Evolutionary conservation across 768 basidiomycete genomes (phyloP), one percentile per base, ranked within the genome.

Genomic region (Hortiboletus campestris): DNA sequence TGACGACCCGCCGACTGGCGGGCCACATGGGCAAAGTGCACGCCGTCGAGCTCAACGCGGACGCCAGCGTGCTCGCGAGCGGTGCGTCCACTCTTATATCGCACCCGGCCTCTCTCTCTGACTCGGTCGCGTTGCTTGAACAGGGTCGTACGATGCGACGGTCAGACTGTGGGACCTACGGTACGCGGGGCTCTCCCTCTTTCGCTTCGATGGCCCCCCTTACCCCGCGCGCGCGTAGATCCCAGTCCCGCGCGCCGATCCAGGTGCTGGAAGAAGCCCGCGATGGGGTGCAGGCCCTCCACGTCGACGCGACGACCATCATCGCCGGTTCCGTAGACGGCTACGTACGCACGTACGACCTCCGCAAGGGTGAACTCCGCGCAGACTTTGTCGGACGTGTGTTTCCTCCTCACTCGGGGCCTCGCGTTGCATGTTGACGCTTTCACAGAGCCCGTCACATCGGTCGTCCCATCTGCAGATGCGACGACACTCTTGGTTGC

Each of bases 1-100:
- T 84, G 43, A 93, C 95, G 1, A 85, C 86, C 40, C 80, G 94
- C 39, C 80, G 95, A 52, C 78, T 97, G 57, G 74, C 89, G 17
- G 97, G 94, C 0, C 97, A 99, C 71, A 83, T 91, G 79, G 84
- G 91, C 17, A 94, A 93, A 68, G 89, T 98, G 46, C 86, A 94
- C 73, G 80, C 81, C 7, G 94, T 98, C 7, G 91, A 91, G 56
- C 93, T 98, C 76, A 94, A 94, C 63, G 78, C 83, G 46, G 92
- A 96, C 64, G 87, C 93, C 3, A 87, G 82, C 60, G 88, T 97
- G 9, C 75, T 96, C 17, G 93, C 92, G 1, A 94, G 89, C 62
- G 96, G 95, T 94, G 63, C 44, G 64, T 40, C 19, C 59, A 22
- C 7, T 11, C 2, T 16, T 36, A 6, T 29, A 20, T 36, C n/a